Conservation (phyloP, 1,284 basidiomycete species). For the Boletellus deceptivus region DNA sequence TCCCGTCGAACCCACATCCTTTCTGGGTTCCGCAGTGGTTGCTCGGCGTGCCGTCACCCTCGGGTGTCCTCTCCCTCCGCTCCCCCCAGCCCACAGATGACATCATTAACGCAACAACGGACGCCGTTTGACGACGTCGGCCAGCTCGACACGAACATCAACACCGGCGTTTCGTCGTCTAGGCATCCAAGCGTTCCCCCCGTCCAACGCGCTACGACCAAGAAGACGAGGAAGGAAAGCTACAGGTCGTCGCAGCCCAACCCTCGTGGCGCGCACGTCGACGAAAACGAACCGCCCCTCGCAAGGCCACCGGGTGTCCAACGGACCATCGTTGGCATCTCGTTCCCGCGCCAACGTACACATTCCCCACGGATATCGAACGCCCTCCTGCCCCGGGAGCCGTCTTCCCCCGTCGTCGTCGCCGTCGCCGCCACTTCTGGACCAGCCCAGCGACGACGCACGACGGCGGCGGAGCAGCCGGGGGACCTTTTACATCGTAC, state of each 20-base stretch:
- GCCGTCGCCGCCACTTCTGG: too few relatives aligned
- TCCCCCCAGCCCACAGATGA: constrained; percentile 8
- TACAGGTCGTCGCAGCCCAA: background rate
- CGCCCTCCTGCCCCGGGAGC: background rate
- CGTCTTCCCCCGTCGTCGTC: background rate
- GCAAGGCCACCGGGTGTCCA: background rate
- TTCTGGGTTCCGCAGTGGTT: constrained; percentile 29
- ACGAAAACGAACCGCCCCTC: constrained; percentile 24
- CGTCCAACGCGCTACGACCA: background rate
- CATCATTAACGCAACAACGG: background rate
- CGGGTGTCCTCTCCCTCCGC: constrained; percentile 11
- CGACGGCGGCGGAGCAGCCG: constrained; percentile 4
- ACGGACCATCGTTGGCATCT: constrained; percentile 7
- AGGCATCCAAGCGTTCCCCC: background rate
- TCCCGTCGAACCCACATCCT: constrained; percentile 6
- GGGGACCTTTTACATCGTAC: constrained; percentile 5
- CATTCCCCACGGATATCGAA: constrained; percentile 15
- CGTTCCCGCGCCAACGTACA: constrained; percentile 17
- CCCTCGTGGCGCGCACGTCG: constrained; percentile 1
- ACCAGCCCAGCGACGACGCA: too few relatives aligned
- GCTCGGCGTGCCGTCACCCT: constrained; percentile 25
- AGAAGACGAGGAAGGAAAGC: constrained; percentile 6
- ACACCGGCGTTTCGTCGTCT: background rate
- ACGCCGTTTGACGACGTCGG: constrained; percentile 3
- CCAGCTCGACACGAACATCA: background rate